Evolutionary conservation across 371 early-diverging fungal genomes (phyloP).

Genomic region (Nematocida sp.): DNA sequence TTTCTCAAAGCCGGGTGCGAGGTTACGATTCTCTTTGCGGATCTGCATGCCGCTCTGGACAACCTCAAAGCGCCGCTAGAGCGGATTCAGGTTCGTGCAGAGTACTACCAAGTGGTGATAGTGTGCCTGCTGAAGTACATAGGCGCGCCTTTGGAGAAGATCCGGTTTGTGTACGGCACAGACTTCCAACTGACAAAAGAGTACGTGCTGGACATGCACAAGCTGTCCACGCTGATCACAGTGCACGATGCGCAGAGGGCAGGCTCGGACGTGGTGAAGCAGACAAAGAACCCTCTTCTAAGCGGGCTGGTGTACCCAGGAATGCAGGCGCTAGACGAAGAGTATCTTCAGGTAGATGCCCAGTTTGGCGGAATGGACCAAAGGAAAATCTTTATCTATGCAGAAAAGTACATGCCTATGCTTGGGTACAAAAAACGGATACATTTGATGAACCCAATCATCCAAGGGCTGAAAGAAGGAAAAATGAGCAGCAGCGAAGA

Average conservation of each 20-base stretch:
- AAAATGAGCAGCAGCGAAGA: constrained; percentile 97
- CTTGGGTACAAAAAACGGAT: constrained; percentile 92
- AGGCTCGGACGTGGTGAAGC: constrained; percentile 98
- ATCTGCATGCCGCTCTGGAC: constrained; percentile 95
- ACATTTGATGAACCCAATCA: constrained; percentile 99
- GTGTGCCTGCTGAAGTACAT: constrained; percentile 78
- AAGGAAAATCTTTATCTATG: constrained; percentile 96
- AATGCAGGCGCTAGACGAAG: constrained; percentile 97
- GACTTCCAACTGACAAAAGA: constrained; percentile 75
- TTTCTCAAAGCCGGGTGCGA: constrained; percentile 84
- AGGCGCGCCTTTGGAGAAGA: constrained; percentile 73
- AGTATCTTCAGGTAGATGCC: constrained; percentile 87
- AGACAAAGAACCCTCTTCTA: constrained; percentile 82
- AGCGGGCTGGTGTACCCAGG: constrained; percentile 91
- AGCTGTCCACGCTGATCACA: constrained; percentile 75
- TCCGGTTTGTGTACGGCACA: constrained; percentile 78
- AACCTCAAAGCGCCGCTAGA: constrained; percentile 95
- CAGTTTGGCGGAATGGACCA: constrained; percentile 99
- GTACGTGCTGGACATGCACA: constrained; percentile 86
- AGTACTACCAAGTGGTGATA: constrained; percentile 85
- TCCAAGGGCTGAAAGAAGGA: constrained; percentile 84
- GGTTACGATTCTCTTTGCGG: constrained; percentile 87
- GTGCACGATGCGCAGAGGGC: constrained; percentile 95
- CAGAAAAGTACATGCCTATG: constrained; percentile 85
- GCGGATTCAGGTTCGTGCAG: constrained; percentile 75